Evolutionary conservation across 2,329 filamentous ascomycete species (phyloP).

Genomic region (Dothideomycetidae sp.): DNA sequence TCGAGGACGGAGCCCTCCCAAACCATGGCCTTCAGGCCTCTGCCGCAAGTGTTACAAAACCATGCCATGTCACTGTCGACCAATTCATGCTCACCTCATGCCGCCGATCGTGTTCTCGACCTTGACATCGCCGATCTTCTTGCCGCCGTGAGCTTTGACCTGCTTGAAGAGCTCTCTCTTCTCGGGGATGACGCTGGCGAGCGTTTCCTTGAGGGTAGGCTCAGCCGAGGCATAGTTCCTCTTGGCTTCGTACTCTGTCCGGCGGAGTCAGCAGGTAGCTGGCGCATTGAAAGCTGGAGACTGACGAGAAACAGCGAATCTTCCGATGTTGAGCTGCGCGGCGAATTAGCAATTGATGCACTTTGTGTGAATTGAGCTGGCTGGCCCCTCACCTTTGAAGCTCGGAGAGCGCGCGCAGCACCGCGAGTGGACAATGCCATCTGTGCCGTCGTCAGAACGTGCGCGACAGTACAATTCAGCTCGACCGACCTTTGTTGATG

Average conservation of each 20-base stretch:
- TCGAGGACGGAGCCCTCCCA: slow-evolving; percentile 98
- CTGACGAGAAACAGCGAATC: slow-evolving; percentile 7
- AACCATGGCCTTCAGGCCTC: slow-evolving; percentile 89
- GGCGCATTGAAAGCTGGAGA: neutral
- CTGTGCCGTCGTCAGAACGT: neutral
- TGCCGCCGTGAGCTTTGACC: slow-evolving; percentile 72
- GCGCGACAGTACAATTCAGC: no score
- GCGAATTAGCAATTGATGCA: neutral
- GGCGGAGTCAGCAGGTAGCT: slow-evolving; percentile 13
- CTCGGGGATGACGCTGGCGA: slow-evolving; percentile 71
- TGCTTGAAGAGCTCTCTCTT: slow-evolving; percentile 90
- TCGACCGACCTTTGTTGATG: no score
- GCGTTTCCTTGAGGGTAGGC: slow-evolving; percentile 75
- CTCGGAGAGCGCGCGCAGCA: slow-evolving; percentile 48
- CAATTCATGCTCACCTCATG: slow-evolving; percentile 68
- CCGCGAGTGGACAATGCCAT: slow-evolving; percentile 54
- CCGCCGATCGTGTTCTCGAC: slow-evolving; percentile 88
- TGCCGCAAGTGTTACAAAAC: slow-evolving; percentile 20
- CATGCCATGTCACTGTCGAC: no score
- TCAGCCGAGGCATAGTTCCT: slow-evolving; percentile 64
- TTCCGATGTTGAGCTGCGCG: slow-evolving; percentile 3
- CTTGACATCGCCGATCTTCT: slow-evolving; percentile 82
- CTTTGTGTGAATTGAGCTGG: neutral
- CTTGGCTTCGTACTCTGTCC: slow-evolving; percentile 20
- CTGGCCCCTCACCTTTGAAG: slow-evolving; percentile 44